phyloP scores from a whole-genome alignment of 2,329 filamentous ascomycete species.

The Helotiales sp. region DNA sequence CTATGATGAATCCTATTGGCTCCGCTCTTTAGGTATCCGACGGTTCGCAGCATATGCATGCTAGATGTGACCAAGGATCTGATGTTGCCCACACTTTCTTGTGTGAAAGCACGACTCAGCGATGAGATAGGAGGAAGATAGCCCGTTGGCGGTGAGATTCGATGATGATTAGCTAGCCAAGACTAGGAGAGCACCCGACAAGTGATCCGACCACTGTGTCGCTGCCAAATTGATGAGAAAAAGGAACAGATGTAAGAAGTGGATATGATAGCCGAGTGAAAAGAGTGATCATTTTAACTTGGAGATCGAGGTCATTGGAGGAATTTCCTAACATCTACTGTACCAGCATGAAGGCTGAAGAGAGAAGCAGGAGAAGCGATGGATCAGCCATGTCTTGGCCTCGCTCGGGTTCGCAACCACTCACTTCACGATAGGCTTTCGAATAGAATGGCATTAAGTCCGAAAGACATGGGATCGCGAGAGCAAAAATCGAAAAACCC shows the following conservation, averaged over 20 bases:
- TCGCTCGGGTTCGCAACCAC: neutral
- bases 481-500: neutral
- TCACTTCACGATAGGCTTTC: neutral
- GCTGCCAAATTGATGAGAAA: neutral
- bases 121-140: neutral
- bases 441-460: neutral
- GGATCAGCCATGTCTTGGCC: neutral
- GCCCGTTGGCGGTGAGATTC: conserved; percentile 16
- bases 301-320: neutral
- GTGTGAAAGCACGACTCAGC: conserved; percentile 17
- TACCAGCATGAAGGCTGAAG: neutral
- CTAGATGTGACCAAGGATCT: conserved; percentile 8
- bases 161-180: conserved; percentile 20
- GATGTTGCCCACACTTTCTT: neutral
- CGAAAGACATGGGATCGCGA: neutral
- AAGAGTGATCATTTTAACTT: neutral
- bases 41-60: conserved; percentile 3
- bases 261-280: neutral
- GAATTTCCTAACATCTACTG: neutral
- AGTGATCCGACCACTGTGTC: neutral
- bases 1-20: conserved; percentile 3
- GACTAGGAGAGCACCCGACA: conserved; percentile 1
- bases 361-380: neutral
- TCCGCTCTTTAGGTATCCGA: neutral
- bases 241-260: neutral